Conservation (phyloP, 2,329 filamentous ascomycete species). For the Phyllosticta citrichinensis region DNA sequence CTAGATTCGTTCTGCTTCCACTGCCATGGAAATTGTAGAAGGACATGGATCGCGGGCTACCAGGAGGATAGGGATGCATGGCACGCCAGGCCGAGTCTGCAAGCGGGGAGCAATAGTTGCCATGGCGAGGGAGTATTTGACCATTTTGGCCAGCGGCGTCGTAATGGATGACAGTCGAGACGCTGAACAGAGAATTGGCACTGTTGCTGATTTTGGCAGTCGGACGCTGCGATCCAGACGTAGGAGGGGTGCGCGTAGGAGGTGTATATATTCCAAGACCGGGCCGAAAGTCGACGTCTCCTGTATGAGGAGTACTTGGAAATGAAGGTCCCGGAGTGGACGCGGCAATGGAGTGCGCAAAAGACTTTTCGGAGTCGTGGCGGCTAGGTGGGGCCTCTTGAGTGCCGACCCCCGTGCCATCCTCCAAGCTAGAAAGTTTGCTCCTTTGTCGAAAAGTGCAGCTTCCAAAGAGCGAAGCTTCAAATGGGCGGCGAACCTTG, state of each 20-base stretch:
- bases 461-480: slow-evolving; percentile 23
- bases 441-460: slow-evolving; percentile 9
- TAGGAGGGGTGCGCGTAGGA: not conserved
- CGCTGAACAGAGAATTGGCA: not conserved
- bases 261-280: slow-evolving; percentile 6
- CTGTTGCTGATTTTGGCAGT: not conserved
- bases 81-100: slow-evolving; percentile 23
- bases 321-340: slow-evolving; percentile 7
- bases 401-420: slow-evolving; percentile 13
- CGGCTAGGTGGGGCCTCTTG: not conserved
- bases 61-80: slow-evolving; percentile 18
- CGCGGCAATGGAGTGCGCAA: not conserved
- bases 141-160: not conserved
- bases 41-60: not conserved
- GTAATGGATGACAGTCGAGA: slow-evolving; percentile 16
- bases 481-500: slow-evolving; percentile 26
- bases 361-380: not conserved
- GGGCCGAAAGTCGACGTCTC: slow-evolving; percentile 13
- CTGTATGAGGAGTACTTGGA: not conserved
- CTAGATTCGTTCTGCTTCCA: not conserved
- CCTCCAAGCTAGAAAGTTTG: slow-evolving; percentile 18
- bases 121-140: slow-evolving; percentile 12
- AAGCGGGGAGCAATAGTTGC: not conserved
- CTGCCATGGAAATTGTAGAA: not conserved
- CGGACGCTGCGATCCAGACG: slow-evolving; percentile 6